Base-by-base conservation (phyloP, 805 yeast genomes). In the Yarrowia porcina region DNA sequence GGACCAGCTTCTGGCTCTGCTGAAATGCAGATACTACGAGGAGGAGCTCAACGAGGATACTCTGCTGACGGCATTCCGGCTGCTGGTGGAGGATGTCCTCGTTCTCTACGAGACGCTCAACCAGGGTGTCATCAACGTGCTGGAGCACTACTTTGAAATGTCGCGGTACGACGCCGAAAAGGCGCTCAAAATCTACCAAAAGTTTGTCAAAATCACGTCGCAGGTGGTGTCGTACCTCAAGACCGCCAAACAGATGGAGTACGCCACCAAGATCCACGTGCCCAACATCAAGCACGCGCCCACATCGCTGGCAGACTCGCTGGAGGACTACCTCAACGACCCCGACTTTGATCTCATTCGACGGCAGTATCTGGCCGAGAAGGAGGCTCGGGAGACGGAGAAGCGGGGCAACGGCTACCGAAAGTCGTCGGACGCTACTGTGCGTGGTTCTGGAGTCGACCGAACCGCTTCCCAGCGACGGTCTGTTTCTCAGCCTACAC, bases 221-320 rank as follows among this genome's bases (percentile, higher is more conserved):
- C 87, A 85, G 71, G 98, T 93, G 10, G 94, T 94, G 28, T 87
- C 86, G 68, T 94, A 88, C 74, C 80, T 94, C 70, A 84, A 96
- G 69, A 85, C 88, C 15, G 99, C 98, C 4, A 93, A 94, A 71
- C 90, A 88, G 72, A 79, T 90, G 67, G 97, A 90, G 74, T 83
- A 85, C 71, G 83, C 91, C 12, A 91, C 97, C 2, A 91, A 91
- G 69, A 78, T 93, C 67, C 92, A 87, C 69, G 96, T 94, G 33
- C 99, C 99, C 36, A 92, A 96, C 13, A 92, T 94, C 65, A 90
- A 90, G 72, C 99, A 94, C 75, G 98, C 98, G 1, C 97, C 97
- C 21, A 92, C 97, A 2, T 94, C 96, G 25, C 80, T 94, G 66
- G 88, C 96, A 3, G 81, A 85, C 33, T 86, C 96, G 13, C 81